Evolutionary conservation across 768 basidiomycete species (phyloP).

Genomic region (Scleroderma bovista): DNA sequence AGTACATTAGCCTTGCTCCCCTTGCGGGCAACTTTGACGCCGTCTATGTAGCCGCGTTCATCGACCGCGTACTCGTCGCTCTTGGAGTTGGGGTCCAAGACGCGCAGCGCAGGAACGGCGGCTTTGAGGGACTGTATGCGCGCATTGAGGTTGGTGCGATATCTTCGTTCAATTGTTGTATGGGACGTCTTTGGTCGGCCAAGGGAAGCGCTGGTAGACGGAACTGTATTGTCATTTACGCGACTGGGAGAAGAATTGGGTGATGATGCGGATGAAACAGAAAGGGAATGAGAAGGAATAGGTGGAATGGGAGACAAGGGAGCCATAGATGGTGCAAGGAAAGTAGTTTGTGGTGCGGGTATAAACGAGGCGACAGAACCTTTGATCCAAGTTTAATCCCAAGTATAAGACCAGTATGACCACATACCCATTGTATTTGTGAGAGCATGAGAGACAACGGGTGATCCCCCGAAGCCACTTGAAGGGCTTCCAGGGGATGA

Average conservation of each 20-base stretch:
- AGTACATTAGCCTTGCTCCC: constrained; percentile 89
- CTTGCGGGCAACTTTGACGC: constrained; percentile 88
- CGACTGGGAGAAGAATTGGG: constrained; percentile 36
- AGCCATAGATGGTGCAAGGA: constrained; percentile 33
- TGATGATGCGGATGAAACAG: constrained; percentile 31
- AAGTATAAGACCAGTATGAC: not conserved
- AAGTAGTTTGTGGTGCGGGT: constrained; percentile 20
- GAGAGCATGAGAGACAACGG: constrained; percentile 18
- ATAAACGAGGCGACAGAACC: constrained; percentile 15
- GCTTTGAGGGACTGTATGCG: constrained; percentile 76
- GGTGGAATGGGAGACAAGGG: constrained; percentile 16
- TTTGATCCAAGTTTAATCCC: constrained; percentile 14
- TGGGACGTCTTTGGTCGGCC: constrained; percentile 68
- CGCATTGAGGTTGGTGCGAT: constrained; percentile 84
- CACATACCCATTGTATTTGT: constrained; percentile 16
- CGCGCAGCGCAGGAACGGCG: constrained; percentile 78
- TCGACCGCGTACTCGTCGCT: constrained; percentile 53
- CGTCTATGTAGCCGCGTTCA: constrained; percentile 81
- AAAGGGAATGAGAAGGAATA: constrained; percentile 15
- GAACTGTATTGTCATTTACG: constrained; percentile 17
- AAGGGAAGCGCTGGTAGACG: constrained; percentile 8
- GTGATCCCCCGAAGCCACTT: constrained; percentile 27
- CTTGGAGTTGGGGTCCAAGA: constrained; percentile 54
- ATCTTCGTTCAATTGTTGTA: constrained; percentile 84
- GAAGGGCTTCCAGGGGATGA: constrained; percentile 22